phyloP scores from a whole-genome alignment of 202 grass and related monocot species.

The Panicum hallii region DNA sequence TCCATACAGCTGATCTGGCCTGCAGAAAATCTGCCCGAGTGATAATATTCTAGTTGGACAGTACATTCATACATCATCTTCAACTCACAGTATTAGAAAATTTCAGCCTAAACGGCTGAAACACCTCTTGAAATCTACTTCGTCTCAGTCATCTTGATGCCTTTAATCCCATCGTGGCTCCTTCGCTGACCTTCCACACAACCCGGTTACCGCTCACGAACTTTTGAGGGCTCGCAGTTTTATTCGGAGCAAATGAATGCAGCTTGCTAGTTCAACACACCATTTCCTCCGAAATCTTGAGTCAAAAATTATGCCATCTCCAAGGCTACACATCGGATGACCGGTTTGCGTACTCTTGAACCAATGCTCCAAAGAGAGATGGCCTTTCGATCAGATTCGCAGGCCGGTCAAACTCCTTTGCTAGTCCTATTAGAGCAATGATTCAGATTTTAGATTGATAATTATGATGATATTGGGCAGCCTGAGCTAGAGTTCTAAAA shows the following conservation, averaged over 20 bases:
- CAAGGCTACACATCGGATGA: slow-evolving; percentile 70
- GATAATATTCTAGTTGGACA: background rate
- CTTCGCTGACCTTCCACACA: background rate
- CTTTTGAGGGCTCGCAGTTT: slow-evolving; percentile 2
- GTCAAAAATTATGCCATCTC: slow-evolving; percentile 39
- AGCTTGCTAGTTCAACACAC: slow-evolving; percentile 4
- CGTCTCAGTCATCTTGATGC: slow-evolving; percentile 7
- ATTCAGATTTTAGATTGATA: slow-evolving; percentile 25
- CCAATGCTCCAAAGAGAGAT: slow-evolving; percentile 88
- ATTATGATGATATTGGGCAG: background rate
- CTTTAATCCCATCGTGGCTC: slow-evolving; percentile 9
- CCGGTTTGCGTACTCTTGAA: slow-evolving; percentile 94
- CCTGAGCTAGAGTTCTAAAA: background rate
- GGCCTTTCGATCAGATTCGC: slow-evolving; percentile 78
- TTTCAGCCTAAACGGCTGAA: slow-evolving; percentile 28
- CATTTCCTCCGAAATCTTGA: slow-evolving; percentile 17
- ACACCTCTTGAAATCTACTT: slow-evolving; percentile 7
- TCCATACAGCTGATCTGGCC: background rate
- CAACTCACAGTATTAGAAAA: slow-evolving; percentile 18
- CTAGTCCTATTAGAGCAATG: slow-evolving; percentile 64
- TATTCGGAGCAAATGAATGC: background rate
- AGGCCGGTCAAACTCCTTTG: slow-evolving; percentile 88
- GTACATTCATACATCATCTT: slow-evolving; percentile 4
- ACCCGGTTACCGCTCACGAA: background rate
- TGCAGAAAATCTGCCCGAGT: background rate